phyloP scores from a whole-genome alignment of 192 early-diverging fungal genomes.

The Coemansia sp. region DNA sequence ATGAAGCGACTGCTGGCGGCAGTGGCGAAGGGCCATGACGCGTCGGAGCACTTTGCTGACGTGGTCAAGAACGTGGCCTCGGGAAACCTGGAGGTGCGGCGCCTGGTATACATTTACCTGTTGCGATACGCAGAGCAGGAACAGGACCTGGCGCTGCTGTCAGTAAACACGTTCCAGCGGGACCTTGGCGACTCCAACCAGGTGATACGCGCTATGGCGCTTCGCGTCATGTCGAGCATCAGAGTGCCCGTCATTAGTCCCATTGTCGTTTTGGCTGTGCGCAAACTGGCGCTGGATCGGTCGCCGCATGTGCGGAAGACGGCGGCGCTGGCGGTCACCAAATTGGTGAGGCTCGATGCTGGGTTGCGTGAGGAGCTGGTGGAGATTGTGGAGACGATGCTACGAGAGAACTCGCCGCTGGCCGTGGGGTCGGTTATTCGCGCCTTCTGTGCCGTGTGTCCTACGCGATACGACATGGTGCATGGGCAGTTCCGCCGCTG shows the following conservation, averaged over 20 bases:
- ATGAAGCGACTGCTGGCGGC: conserved; percentile 90
- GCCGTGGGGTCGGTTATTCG: conserved; percentile 84
- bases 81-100: conserved; percentile 81
- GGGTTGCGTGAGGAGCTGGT: conserved; percentile 71
- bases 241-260: conserved; percentile 88
- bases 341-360: conserved; percentile 73
- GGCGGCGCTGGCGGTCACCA: conserved; percentile 87
- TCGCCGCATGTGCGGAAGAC: conserved; percentile 93
- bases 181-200: conserved; percentile 91
- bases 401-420: conserved; percentile 82
- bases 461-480: conserved; percentile 78
- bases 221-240: conserved; percentile 94
- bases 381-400: conserved; percentile 69
- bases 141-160: conserved; percentile 90
- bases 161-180: conserved; percentile 98
- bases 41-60: conserved; percentile 86
- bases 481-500: conserved; percentile 88
- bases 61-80: conserved; percentile 98
- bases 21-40: conserved; percentile 87
- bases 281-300: conserved; percentile 79
- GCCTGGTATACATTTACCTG: conserved; percentile 96
- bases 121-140: conserved; percentile 94
- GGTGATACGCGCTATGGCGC: conserved; percentile 90
- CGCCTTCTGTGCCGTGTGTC: conserved; percentile 86
- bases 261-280: conserved; percentile 88